Evolutionary conservation across 768 basidiomycete genomes (phyloP), one percentile per base, ranked within the genome.

Genomic region (Glaciozyma martinii): DNA sequence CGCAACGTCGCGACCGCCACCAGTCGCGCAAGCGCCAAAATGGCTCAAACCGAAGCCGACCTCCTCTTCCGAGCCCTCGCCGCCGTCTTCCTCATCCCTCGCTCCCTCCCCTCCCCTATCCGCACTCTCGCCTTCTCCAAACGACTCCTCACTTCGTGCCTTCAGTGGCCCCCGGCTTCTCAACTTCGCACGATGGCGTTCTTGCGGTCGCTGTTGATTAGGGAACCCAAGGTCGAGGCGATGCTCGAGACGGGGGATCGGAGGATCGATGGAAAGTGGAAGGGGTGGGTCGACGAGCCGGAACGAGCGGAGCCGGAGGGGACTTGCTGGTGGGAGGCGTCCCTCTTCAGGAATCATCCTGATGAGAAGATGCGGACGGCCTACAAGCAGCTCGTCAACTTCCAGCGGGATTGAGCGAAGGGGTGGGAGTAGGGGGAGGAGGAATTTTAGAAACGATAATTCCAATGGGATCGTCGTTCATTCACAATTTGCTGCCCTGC

Each of bases 81-180:
- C 54, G 81, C 89, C 59, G 83, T 87, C 50, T 94, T 98, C 80
- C 84, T 87, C 60, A 85, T 89, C 29, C 83, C 84, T 56, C 80
- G 76, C 56, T 78, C 82, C 60, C 78, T 52, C 74, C 80, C 29
- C 77, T 83, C 32, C 83, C 89, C 30, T 79, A 86, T 66, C 82
- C 76, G 85, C 82, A 86, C 90, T 71, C 89, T 91, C 52, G 90
- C 94, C 3, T 98, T 98, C 77, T 82, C 88, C 60, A 98, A 98
- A 78, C 88, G 94, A n/a, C 81, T 98, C 55, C 80, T 94, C 33
- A 81, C 82, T 56, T 85, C 86, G 42, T 83, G 86, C 7, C 80
- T 98, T 47, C 85, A 88, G 73, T 92, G 93, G 85, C 83, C 92
- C 0, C 80, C 89, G 5, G 72, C 77, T 1, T 79, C 82, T 16